Evolutionary conservation across 257 asterid genomes (phyloP).

Genomic region (Nyctanthes arbortristis): DNA sequence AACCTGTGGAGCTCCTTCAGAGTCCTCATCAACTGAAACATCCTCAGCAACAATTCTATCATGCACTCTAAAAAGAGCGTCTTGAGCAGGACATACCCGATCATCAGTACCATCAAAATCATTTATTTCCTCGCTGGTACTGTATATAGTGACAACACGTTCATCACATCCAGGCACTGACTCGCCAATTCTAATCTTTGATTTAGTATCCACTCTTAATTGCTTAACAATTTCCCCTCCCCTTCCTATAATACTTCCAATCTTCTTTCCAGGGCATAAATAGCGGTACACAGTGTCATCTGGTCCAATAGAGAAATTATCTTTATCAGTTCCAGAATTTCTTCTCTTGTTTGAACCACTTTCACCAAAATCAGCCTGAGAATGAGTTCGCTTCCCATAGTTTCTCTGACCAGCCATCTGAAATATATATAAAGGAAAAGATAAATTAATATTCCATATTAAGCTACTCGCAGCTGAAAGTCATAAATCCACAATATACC

Average conservation of each 20-base stretch:
- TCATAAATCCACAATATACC: neutral
- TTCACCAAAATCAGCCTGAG: conserved; percentile 59
- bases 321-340: conserved; percentile 71
- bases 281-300: conserved; percentile 89
- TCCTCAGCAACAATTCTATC: conserved; percentile 77
- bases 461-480: neutral
- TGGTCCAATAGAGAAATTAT: conserved; percentile 54
- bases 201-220: conserved; percentile 75
- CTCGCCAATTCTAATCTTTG: conserved; percentile 91
- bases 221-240: conserved; percentile 97
- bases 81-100: conserved; percentile 78
- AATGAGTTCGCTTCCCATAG: conserved; percentile 75
- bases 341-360: conserved; percentile 69
- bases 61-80: conserved; percentile 87
- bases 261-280: conserved; percentile 76
- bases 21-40: conserved; percentile 48
- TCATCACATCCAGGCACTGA: conserved; percentile 81
- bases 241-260: conserved; percentile 90
- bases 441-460: neutral
- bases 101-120: conserved; percentile 60
- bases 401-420: conserved; percentile 89
- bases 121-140: conserved; percentile 73
- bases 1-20: conserved; percentile 60
- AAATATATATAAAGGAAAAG: conserved; percentile 22
- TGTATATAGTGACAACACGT: conserved; percentile 76